phyloP scores from a whole-genome alignment of 1,139 yeast species.

The Tardiomyces depauwii region DNA sequence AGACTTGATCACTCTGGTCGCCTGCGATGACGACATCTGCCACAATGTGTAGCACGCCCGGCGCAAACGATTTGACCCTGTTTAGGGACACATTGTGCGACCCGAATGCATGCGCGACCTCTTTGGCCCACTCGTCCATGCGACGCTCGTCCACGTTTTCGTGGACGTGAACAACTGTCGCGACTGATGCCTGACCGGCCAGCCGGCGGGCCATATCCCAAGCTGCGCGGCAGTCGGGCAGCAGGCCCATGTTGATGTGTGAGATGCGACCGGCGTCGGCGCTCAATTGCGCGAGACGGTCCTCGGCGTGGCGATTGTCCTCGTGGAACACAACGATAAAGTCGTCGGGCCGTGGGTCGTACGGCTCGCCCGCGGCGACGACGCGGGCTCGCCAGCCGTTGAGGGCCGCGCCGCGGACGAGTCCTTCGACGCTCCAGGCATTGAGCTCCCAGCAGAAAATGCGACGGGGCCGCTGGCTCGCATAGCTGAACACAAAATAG shows the following conservation, averaged over 20 bases:
- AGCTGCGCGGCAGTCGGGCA: conserved; percentile 56
- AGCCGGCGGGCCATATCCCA: conserved; percentile 39
- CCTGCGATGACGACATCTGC: conserved; percentile 32
- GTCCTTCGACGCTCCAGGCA: conserved; percentile 75
- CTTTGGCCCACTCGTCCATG: conserved; percentile 27
- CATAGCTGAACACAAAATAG: conserved; percentile 65
- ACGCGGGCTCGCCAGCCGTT: conserved; percentile 35
- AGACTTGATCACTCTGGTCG: too few relatives aligned
- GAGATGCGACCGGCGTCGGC: conserved; percentile 24
- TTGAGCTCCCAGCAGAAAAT: conserved; percentile 77
- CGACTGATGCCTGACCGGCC: conserved; percentile 4
- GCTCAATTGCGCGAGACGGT: conserved; percentile 33
- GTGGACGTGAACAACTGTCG: conserved; percentile 51
- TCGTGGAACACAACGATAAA: conserved; percentile 45
- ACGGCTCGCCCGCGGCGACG: conserved; percentile 24
- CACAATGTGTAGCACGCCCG: conserved; percentile 74
- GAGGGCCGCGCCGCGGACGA: conserved; percentile 40
- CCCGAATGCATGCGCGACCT: conserved; percentile 11
- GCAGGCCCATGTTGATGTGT: conserved; percentile 67
- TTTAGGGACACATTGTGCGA: conserved; percentile 30
- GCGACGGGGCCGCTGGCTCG: conserved; percentile 39
- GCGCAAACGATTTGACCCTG: conserved; percentile 75
- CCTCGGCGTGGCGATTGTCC: conserved; percentile 34
- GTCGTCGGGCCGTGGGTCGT: conserved; percentile 13
- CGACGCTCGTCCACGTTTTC: conserved; percentile 51